Conservation (phyloP, 257 asterid species). For the Gentiana dahurica region DNA sequence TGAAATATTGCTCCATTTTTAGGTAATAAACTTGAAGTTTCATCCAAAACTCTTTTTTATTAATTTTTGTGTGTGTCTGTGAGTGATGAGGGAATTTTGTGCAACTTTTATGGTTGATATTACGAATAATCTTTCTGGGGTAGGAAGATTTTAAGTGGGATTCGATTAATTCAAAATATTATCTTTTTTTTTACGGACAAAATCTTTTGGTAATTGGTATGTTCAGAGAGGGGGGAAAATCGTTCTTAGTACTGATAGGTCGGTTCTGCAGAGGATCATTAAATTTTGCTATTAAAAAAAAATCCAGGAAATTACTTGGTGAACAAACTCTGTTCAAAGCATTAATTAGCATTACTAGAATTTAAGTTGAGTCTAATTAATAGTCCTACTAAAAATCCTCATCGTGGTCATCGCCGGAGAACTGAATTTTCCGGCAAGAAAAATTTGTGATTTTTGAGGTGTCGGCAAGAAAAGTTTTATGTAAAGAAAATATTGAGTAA, state of each 20-base stretch:
- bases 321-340: conserved; percentile 1
- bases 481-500: background rate
- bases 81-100: background rate
- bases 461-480: background rate
- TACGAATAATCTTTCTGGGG: background rate
- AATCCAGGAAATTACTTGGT: conserved; percentile 4
- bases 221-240: background rate
- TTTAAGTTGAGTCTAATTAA: background rate
- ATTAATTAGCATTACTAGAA: background rate
- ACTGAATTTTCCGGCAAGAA: conserved; percentile 8
- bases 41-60: background rate
- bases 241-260: conserved; percentile 4
- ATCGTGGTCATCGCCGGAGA: conserved; percentile 4
- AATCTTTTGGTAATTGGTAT: background rate
- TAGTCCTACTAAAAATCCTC: background rate
- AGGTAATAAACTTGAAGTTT: conserved; percentile 7
- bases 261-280: conserved; percentile 3
- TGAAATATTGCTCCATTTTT: background rate
- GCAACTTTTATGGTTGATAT: background rate
- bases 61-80: too few species aligned
- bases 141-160: conserved; percentile 3
- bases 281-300: background rate
- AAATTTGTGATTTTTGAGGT: background rate
- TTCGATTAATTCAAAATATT: background rate
- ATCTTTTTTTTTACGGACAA: background rate